Conservation (phyloP, 169 alveolate species). For the Cryptosporidium andersoni region DNA sequence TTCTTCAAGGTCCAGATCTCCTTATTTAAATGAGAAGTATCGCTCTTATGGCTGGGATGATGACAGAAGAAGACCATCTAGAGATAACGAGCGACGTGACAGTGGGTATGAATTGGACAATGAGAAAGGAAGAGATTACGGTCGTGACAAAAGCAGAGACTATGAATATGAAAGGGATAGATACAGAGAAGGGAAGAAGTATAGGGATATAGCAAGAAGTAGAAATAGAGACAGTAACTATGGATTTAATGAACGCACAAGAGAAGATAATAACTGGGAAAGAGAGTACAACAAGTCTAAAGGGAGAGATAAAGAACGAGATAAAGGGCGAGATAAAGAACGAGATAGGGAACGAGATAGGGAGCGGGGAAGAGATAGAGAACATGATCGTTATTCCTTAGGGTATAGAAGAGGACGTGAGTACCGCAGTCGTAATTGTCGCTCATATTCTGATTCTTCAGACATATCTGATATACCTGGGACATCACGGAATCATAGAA, state of each 20-base stretch:
- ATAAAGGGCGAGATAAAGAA: slow-evolving; percentile 26
- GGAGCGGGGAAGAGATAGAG: slow-evolving; percentile 25
- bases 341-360: slow-evolving; percentile 26
- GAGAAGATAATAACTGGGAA: slow-evolving; percentile 18
- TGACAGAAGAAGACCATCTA: slow-evolving; percentile 25
- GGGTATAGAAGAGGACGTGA: slow-evolving; percentile 11
- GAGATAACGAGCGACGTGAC: slow-evolving; percentile 27
- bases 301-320: slow-evolving; percentile 38
- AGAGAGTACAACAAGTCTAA: slow-evolving; percentile 23
- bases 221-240: slow-evolving; percentile 44
- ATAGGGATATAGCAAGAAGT: slow-evolving; percentile 19
- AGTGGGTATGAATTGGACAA: slow-evolving; percentile 19
- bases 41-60: slow-evolving; percentile 51
- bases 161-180: slow-evolving; percentile 16
- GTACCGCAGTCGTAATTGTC: slow-evolving; percentile 27
- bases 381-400: slow-evolving; percentile 15
- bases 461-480: slow-evolving; percentile 33
- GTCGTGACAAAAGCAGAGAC: slow-evolving; percentile 6
- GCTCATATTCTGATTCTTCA: slow-evolving; percentile 62
- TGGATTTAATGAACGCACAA: background rate
- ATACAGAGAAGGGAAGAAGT: slow-evolving; percentile 7
- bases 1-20: slow-evolving; percentile 70
- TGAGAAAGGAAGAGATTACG: slow-evolving; percentile 36
- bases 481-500: slow-evolving; percentile 18
- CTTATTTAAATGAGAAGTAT: slow-evolving; percentile 27